Percentiles rank a stretch among this genome's conserved stretches.
phyloP scores from a whole-genome alignment of 176 grass and related monocot genomes.

The Cocos nucifera region DNA sequence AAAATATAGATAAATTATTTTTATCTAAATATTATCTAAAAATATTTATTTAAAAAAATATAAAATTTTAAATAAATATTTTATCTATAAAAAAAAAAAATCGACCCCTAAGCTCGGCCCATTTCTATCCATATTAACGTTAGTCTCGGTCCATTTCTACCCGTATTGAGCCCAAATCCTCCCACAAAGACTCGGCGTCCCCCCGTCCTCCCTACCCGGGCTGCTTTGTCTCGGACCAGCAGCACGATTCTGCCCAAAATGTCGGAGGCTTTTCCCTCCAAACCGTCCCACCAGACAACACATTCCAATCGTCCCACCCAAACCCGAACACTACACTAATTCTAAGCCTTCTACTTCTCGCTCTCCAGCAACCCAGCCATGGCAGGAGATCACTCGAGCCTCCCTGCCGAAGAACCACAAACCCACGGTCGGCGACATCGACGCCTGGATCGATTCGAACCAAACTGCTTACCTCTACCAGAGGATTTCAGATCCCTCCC shows the following conservation, averaged over 20 bases:
- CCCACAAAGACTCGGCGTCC: too few relatives aligned
- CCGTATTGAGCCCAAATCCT: too few relatives aligned
- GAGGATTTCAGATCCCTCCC: constrained; percentile 37
- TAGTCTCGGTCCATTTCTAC: too few relatives aligned
- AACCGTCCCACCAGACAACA: not conserved
- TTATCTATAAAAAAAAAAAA: too few relatives aligned
- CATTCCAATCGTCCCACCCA: not conserved
- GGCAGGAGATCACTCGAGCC: constrained; percentile 34
- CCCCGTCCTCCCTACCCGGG: too few relatives aligned
- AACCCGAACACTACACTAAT: not conserved
- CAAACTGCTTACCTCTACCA: constrained; percentile 1
- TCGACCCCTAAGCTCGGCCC: too few relatives aligned
- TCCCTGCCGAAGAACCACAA: constrained; percentile 44
- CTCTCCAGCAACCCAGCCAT: constrained; percentile 29
- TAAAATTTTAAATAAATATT: too few relatives aligned
- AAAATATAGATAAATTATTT: too few relatives aligned
- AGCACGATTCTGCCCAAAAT: not conserved
- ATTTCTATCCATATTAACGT: too few relatives aligned
- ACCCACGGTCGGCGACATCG: constrained; percentile 49
- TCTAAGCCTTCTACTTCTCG: constrained; percentile 4
- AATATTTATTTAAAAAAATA: too few relatives aligned
- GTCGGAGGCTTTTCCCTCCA: constrained; percentile 19
- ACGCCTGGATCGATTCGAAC: constrained; percentile 62
- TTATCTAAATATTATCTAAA: too few relatives aligned
- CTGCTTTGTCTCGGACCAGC: not conserved